Percentiles rank a stretch among this genome's conserved stretches.
phyloP scores from a whole-genome alignment of 2,329 filamentous ascomycete species.

The Calonectria pseudoturangicola region DNA sequence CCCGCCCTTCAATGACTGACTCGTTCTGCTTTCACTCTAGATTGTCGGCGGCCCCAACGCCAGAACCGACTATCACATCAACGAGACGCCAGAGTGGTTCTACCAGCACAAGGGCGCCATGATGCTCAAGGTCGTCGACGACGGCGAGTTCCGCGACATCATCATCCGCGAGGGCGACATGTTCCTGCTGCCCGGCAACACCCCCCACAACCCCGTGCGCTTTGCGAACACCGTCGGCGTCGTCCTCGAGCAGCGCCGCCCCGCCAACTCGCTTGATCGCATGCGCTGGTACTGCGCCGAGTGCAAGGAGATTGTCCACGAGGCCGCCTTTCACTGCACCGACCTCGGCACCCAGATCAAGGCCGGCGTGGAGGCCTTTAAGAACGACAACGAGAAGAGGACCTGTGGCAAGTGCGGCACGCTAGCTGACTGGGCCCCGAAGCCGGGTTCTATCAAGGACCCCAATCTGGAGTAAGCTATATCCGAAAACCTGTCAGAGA shows the following conservation, averaged over 20 bases:
- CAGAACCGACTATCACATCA: slow-evolving; percentile 98
- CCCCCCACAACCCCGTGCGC: slow-evolving; percentile 95
- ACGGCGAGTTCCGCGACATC: slow-evolving; percentile 84
- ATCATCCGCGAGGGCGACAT: slow-evolving; percentile 94
- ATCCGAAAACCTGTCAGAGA: neutral
- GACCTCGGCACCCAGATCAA: slow-evolving; percentile 97
- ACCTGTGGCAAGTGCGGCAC: slow-evolving; percentile 86
- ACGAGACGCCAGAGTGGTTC: slow-evolving; percentile 97
- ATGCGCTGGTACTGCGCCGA: slow-evolving; percentile 92
- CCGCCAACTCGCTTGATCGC: slow-evolving; percentile 80
- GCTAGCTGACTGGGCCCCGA: slow-evolving; percentile 82
- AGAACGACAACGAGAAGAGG: slow-evolving; percentile 78
- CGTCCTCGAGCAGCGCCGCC: slow-evolving; percentile 90
- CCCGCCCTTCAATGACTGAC: slow-evolving; percentile 12
- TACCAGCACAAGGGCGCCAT: slow-evolving; percentile 96
- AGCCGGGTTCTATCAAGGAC: slow-evolving; percentile 74
- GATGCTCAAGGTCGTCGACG: slow-evolving; percentile 93
- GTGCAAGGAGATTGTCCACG: slow-evolving; percentile 85
- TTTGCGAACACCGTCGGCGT: slow-evolving; percentile 96
- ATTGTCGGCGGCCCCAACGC: slow-evolving; percentile 97
- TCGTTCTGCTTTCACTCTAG: slow-evolving; percentile 60
- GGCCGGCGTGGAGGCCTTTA: slow-evolving; percentile 89
- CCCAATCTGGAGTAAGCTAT: slow-evolving; percentile 68
- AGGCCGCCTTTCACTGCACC: slow-evolving; percentile 90
- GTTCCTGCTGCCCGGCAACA: slow-evolving; percentile 94